Conservation (phyloP, 345 rosid genomes). For the Toxicodendron radicans region DNA sequence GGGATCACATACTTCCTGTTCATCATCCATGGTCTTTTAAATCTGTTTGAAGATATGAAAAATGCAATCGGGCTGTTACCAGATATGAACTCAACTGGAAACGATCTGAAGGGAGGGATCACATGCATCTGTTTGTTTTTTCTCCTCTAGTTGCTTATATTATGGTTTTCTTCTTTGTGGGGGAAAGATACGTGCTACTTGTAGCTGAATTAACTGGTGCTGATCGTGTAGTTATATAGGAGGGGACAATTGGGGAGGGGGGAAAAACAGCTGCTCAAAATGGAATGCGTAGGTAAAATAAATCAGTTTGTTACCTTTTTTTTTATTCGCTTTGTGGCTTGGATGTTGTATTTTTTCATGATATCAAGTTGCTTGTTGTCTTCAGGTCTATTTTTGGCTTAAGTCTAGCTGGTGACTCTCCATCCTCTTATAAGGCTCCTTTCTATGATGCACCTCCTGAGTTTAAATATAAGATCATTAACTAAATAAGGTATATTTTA, state of each 20-base stretch:
- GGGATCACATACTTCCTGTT: constrained; percentile 95
- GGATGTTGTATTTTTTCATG: constrained; percentile 14
- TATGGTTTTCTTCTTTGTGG: constrained; percentile 43
- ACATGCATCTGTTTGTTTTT: constrained; percentile 1
- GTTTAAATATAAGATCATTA: constrained; percentile 5
- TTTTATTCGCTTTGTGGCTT: constrained; percentile 2
- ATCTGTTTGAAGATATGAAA: constrained; percentile 86
- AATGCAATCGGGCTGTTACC: constrained; percentile 92
- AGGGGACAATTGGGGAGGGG: constrained; percentile 82
- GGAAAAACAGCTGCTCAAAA: constrained; percentile 81
- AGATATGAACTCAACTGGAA: constrained; percentile 96
- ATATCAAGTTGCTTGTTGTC: constrained; percentile 15
- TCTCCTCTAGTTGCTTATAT: constrained; percentile 17
- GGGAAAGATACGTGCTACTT: constrained; percentile 88
- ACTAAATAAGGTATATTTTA: constrained; percentile 1
- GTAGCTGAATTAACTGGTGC: constrained; percentile 61
- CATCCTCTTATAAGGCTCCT: constrained; percentile 53
- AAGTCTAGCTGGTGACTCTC: constrained; percentile 97
- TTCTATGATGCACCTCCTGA: constrained; percentile 10
- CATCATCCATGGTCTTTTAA: constrained; percentile 99
- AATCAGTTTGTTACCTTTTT: constrained; percentile 2
- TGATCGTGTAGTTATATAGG: constrained; percentile 60
- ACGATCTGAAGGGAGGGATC: too few relatives aligned
- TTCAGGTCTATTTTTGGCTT: constrained; percentile 83
- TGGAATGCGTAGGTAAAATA: constrained; percentile 83